Base-by-base conservation (phyloP, 108 stramenopile species). In the Cyclostephanos tholiformis region DNA sequence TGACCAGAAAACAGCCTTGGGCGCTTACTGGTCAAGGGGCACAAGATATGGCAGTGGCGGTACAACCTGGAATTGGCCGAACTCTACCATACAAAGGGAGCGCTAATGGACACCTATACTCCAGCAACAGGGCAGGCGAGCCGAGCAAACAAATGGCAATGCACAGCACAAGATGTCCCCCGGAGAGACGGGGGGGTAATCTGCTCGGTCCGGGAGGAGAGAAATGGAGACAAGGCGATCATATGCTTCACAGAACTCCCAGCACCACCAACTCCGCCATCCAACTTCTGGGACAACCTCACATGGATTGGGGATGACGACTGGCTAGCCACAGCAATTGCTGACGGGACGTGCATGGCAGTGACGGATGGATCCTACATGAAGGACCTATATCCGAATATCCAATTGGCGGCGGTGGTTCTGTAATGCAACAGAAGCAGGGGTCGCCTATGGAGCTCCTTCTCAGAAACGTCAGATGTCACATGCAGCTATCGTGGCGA, bases 331-430 rank as follows among this genome's bases (percentile, higher is more conserved):
- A 49, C 49, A 32, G 46, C 71, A 7, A 63, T 72, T 17, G 11
- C 36, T 20, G 50, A 62, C 20, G 48, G 49, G 16, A 6, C 71
- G 39, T 53, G 25, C 2, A 36, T 62, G 0, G 44, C 71, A 5
- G 65, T 67, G 3, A 75, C 65, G 16, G 74, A 67, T 51, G 74
- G 74, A 0, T 75, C 66, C 5, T 75, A 67, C 22, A 67, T 68
- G 2, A 20, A 25, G 16, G 55, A 75, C 11, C 0, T 75, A 9
- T 16, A 26, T 20, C 30, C 52, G 14, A 59, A 68, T 0, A 6
- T 61, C 19, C 61, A 66, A 36, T 41, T 57, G 1, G 26, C 27
- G 1, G 74, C 58, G 2, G 66, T 67, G 19, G 26, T 75, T 6
- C 16, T 75, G 2, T 56, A 67, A 30, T 68, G 67, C 66, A 32